Evolutionary conservation across 2,329 filamentous ascomycete species (phyloP), one percentile per base, ranked within the genome.

Genomic region (Rhexocercosporidium sp.): DNA sequence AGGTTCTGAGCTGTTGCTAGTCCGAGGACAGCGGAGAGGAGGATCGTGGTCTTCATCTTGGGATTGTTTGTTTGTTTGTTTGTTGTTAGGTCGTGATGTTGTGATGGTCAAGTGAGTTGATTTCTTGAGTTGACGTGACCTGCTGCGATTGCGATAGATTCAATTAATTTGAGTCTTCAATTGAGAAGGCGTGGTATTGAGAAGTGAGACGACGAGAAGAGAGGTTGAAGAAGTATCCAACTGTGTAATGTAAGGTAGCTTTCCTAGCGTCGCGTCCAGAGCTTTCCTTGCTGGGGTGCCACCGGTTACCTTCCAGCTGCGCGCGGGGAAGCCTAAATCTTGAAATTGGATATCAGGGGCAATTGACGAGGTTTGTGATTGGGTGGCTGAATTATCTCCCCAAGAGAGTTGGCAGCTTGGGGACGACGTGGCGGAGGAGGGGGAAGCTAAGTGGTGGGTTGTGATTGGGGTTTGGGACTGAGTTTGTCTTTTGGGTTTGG

Each of bases 21-120:
- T 74, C 79, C 75, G 59, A 75, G 77, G 66, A 76, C 77, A 60
- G 79, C 68, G 62, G 79, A 61, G 37, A 59, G 37, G 54, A 79
- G 66, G 65, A 79, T 68, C 47, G 76, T 61, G 71, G 75, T 70
- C 81, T 82, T 83, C 81, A 83, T 83, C 22, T 72, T 82, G 77
- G 41, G 12, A 59, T 66, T 68, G 64, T 7, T 44, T 8, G 16
- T 44, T n/a, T 8, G 16, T 44, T n/a, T 31, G 29, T 37, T 5
- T 37, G 34, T 37, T 37, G 34, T 37, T 11, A 11, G 34, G 8
- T 37, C 8, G 34, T 37, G 34, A 11, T 37, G 34, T 37, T 7
- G 34, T 37, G 4, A 11, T 37, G 34, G 12, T 37, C 34, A 11
- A 37, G 9, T 37, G 8, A 37, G n/a, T 37, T 9, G 8, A 37